Base-by-base conservation (phyloP, 176 grass and related monocot genomes). In the Zoysia japonica region DNA sequence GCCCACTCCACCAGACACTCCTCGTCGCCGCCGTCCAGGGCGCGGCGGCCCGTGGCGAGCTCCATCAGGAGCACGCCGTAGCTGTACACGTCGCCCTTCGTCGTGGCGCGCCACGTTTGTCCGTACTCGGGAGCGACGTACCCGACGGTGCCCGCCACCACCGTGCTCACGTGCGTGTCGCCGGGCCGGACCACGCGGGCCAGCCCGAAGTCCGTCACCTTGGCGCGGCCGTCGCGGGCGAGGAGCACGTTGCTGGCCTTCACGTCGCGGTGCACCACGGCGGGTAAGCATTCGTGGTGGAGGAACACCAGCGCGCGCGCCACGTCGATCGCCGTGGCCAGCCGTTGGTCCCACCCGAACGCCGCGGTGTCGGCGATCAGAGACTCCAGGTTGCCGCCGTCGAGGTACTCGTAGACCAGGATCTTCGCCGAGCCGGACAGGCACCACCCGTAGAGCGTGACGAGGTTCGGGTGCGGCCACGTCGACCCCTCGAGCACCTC, bases 211-310 rank as follows among this genome's bases (percentile, higher is more conserved):
- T 98, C 96, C 47, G 96, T 98, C 59, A 98, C 96, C 81, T 81
- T 90, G 65, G 88, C 86, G 2, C 64, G 55, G 3, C 90, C 86
- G 5, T 68, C 63, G 3, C 67, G 17, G 72, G 85, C 96, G 55
- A 98, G 82, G 61, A 98, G 79, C 60, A 98, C 92, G 79, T 98
- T 98, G 81, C 90, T 93, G 49, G 96, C 96, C 88, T 98, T 98
- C 49, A 98, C 92, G 78, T 98, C 96, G 3, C 96, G 92, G 79
- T 98, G 96, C 73, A 98, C 90, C 48, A 98, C 88, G 16, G 92
- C 96, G 46, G 90, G 96, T 10, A 6, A 16, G 90, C 96, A 98
- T 83, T 90, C 96, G 41, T 98, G 96, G 81, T 98, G 92, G 19
- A 98, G 70, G 82, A 95, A 98, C 62, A 80, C 81, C 1, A 98